Evolutionary conservation across 768 basidiomycete genomes (phyloP), one percentile per base, ranked within the genome.

Genomic region (Rhodocollybia butyracea): DNA sequence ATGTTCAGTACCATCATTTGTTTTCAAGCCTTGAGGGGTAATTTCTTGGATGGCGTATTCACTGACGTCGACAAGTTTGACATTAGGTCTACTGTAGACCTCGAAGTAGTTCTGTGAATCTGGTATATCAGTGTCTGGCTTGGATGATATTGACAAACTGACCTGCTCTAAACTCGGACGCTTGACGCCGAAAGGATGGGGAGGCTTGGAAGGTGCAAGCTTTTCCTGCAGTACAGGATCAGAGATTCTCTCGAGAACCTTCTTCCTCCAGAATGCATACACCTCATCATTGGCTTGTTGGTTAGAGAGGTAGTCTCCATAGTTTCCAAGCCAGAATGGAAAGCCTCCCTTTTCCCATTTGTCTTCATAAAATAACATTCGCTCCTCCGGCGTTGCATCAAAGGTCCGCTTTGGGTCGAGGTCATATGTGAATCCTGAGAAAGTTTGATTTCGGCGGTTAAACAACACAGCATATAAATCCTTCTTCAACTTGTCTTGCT

Each of bases 301-400:
- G 3, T 47, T 50, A 11, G 34, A 47, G 38, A 51, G 57, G 1
- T 57, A 24, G n/a, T 63, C 60, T 8, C 32, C 42, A 29, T 50
- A 63, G 4, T 26, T 38, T 10, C 38, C 41, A 11, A 56, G 21
- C 51, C 51, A 59, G 17, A 59, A 29, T 17, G 29, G 8, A 19
- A 61, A 57, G 6, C 62, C 60, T 12, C 62, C 60, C 31, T 40
- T 45, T 12, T 51, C 34, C 60, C 58, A 63, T 3, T 54, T 41
- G n/a, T 59, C 53, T 31, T 63, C 58, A 13, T 52, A 59, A 36
- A n/a, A 17, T 3, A 59, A 36, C 19, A n/a, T 40, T n/a, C 59
- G 57, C n/a, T 61, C 58, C 36, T 63, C 62, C 0, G 55, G 42
- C 5, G 60, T 46, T 8, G 45, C 34, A 5, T 59, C 54, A 13